A percentile compares a stretch with the other conserved stretches of the same genome.
These are phyloP conservation scores for Dipodascopsis tothii DNA, from an alignment of 805 yeast genomes.

Conservation along the genomic window DNA sequence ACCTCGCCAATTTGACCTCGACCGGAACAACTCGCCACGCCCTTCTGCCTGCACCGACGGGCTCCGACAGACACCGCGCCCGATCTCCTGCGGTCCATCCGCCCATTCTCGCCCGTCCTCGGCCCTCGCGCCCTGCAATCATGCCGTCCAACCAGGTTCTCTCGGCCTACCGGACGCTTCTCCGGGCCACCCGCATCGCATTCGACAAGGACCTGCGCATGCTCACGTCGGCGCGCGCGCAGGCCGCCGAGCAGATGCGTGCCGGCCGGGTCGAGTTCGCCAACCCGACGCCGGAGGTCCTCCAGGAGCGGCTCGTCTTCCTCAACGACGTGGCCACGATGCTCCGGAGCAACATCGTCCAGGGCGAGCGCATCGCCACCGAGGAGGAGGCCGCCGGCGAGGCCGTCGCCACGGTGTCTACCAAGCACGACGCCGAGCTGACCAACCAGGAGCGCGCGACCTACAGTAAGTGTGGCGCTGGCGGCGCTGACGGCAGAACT, in stretches of 20 bases:
- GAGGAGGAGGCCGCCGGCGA: constrained; percentile 31
- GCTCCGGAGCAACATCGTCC: constrained; percentile 72
- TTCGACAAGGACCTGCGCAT: constrained; percentile 39
- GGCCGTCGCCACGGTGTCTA: constrained; percentile 1
- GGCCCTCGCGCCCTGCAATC: too few relatives aligned
- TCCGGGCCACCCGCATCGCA: constrained; percentile 31
- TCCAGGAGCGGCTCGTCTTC: constrained; percentile 45
- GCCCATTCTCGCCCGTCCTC: too few relatives aligned
- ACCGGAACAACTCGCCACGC: too few relatives aligned
- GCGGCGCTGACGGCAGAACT: constrained; percentile 32
- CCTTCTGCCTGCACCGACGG: too few relatives aligned
- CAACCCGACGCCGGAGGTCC: constrained; percentile 33
- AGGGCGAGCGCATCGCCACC: constrained; percentile 49
- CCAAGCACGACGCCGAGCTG: constrained; percentile 27
- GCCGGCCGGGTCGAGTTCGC: constrained; percentile 22
- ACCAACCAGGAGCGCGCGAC: constrained; percentile 9
- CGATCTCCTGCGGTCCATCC: too few relatives aligned
- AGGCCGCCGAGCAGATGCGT: constrained; percentile 51
- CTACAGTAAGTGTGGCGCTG: constrained; percentile 21
- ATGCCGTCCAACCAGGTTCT: constrained; percentile 17
- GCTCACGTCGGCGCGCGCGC: constrained; percentile 50
- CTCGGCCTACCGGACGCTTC: constrained; percentile 26
- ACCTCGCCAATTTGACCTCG: too few relatives aligned
- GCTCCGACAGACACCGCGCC: too few relatives aligned
- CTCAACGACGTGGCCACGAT: constrained; percentile 66